Evolutionary conservation across 2,329 filamentous ascomycete species (phyloP).

Genomic region (Emmonsia crescens): DNA sequence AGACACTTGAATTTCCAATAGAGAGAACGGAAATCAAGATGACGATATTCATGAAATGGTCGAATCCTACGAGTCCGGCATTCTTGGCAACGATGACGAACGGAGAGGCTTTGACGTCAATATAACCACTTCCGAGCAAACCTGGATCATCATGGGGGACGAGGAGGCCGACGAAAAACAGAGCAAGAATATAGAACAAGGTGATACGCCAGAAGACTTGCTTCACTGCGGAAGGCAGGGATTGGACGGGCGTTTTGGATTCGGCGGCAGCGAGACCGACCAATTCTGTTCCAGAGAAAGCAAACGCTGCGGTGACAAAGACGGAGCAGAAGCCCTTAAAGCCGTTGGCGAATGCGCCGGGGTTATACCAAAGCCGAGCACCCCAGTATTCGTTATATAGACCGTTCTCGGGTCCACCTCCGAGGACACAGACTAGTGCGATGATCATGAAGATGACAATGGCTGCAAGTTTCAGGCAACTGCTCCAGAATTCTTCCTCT

Average conservation of each 20-base stretch:
- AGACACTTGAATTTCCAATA: constrained; percentile 50
- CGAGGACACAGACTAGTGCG: constrained; percentile 53
- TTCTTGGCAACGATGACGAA: constrained; percentile 56
- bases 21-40: constrained; percentile 52
- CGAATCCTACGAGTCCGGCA: constrained; percentile 50
- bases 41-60: constrained; percentile 56
- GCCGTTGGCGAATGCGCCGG: constrained; percentile 38
- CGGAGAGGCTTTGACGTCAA: constrained; percentile 44
- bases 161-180: constrained; percentile 38
- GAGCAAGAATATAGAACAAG: constrained; percentile 39
- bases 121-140: constrained; percentile 30
- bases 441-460: constrained; percentile 81
- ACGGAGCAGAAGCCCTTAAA: constrained; percentile 46
- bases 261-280: constrained; percentile 45
- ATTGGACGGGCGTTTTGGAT: constrained; percentile 41
- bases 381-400: constrained; percentile 20
- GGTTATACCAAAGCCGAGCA: constrained; percentile 30
- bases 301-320: constrained; percentile 48
- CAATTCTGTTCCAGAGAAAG: constrained; percentile 46
- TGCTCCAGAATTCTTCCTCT: constrained; percentile 73
- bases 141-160: constrained; percentile 30
- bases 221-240: constrained; percentile 38
- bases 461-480: constrained; percentile 68
- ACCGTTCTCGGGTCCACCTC: constrained; percentile 31
- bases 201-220: constrained; percentile 44